Evolutionary conservation across 768 basidiomycete species (phyloP).

Genomic region (Mrakia gelida): DNA sequence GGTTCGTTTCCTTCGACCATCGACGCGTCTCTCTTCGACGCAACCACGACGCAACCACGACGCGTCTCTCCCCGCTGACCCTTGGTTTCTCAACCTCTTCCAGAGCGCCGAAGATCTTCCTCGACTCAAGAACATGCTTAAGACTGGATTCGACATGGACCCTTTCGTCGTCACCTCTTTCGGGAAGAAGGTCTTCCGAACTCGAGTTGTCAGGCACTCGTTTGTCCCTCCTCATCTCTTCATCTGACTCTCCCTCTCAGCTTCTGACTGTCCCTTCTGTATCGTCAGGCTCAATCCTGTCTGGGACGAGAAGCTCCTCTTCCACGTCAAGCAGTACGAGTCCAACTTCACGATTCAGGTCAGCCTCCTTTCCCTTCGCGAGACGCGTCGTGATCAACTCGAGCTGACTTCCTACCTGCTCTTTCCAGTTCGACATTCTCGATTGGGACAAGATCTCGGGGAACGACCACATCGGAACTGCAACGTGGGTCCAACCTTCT

Average conservation of each 20-base stretch:
- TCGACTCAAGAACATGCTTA: conserved; percentile 62
- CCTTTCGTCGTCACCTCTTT: conserved; percentile 95
- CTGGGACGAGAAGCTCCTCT: conserved; percentile 93
- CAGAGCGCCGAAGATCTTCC: conserved; percentile 73
- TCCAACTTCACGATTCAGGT: conserved; percentile 49
- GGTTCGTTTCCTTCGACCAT: conserved; percentile 29
- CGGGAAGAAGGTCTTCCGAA: conserved; percentile 94
- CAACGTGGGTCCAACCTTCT: conserved; percentile 41
- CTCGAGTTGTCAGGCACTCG: conserved; percentile 47
- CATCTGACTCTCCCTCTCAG: background rate
- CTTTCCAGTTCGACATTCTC: conserved; percentile 73
- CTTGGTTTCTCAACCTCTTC: background rate
- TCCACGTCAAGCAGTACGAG: conserved; percentile 88
- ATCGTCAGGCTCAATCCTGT: conserved; percentile 58
- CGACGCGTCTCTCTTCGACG: background rate
- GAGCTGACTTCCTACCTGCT: conserved; percentile 42
- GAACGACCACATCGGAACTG: conserved; percentile 86
- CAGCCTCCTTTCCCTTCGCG: background rate
- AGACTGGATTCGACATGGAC: conserved; percentile 30
- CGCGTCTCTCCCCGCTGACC: background rate
- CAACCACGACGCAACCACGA: background rate
- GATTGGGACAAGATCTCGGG: conserved; percentile 85
- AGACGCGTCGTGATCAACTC: background rate
- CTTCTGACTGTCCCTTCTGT: conserved; percentile 57
- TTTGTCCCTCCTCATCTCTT: background rate